Evolutionary conservation across 306 rosid species (phyloP).

Genomic region (Herpetospermum pedunculosum): DNA sequence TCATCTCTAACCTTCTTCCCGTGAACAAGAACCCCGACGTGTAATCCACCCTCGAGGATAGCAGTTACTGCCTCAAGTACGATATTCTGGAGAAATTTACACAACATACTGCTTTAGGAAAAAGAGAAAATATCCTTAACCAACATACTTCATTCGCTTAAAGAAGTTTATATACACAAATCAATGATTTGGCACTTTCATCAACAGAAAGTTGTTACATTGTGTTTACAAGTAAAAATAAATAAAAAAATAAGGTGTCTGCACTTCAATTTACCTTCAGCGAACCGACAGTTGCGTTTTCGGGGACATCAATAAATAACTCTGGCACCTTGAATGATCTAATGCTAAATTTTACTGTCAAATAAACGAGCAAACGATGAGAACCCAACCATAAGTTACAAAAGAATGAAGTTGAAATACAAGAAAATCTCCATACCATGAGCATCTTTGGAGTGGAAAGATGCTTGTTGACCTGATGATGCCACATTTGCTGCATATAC

Average conservation of each 20-base stretch:
- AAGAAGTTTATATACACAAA: background rate
- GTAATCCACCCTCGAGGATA: conserved; percentile 56
- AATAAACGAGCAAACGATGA: conserved; percentile 20
- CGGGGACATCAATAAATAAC: conserved; percentile 72
- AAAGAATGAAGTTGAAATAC: background rate
- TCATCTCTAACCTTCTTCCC: conserved; percentile 80
- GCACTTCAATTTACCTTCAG: conserved; percentile 43
- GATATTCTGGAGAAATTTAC: conserved; percentile 38
- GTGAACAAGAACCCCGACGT: conserved; percentile 56
- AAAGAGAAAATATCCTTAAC: background rate
- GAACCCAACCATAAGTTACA: conserved; percentile 13
- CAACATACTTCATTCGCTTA: background rate
- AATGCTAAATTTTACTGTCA: conserved; percentile 73
- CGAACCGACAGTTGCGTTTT: conserved; percentile 71
- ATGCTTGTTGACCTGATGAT: conserved; percentile 30
- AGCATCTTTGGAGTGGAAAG: conserved; percentile 48
- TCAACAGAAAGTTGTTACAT: background rate
- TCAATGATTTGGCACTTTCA: background rate
- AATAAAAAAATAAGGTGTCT: background rate
- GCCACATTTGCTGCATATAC: conserved; percentile 29
- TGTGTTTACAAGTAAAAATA: background rate
- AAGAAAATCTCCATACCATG: conserved; percentile 36
- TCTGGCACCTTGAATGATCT: conserved; percentile 84
- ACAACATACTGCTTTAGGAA: conserved; percentile 2
- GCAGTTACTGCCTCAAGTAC: conserved; percentile 76